Percentiles rank a stretch among this genome's conserved stretches.
Evolutionary conservation across 1,284 basidiomycete genomes (phyloP).

Genomic region (Sphaerobolus stellatus): DNA sequence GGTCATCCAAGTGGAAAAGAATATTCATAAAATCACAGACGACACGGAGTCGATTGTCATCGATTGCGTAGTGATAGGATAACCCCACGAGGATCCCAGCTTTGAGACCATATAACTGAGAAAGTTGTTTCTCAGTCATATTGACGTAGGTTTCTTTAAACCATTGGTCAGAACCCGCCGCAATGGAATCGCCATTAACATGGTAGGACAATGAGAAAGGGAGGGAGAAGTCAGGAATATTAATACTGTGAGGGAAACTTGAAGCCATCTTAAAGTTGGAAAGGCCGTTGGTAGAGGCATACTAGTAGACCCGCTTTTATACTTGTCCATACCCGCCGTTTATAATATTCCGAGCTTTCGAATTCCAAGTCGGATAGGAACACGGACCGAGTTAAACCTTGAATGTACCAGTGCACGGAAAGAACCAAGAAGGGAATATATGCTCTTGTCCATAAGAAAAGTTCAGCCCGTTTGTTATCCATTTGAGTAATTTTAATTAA

Average conservation of each 20-base stretch:
- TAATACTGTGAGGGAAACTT: background rate
- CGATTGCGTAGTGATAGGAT: background rate
- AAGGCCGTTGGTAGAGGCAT: background rate
- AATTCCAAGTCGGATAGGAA: too few species aligned
- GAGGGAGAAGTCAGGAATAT: background rate
- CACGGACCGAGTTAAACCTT: background rate
- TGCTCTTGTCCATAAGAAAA: too few species aligned
- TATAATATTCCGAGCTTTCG: background rate
- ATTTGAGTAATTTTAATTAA: too few species aligned
- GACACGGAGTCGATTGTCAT: conserved; percentile 19
- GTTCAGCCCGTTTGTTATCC: too few species aligned
- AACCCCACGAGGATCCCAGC: background rate
- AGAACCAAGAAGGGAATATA: too few species aligned
- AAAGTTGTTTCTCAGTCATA: background rate
- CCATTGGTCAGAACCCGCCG: background rate
- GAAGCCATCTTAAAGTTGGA: background rate
- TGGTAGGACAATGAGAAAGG: background rate
- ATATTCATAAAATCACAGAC: conserved; percentile 35
- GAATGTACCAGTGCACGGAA: background rate
- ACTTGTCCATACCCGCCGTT: background rate
- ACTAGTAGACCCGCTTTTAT: background rate
- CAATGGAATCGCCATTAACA: background rate
- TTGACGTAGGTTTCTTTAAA: background rate
- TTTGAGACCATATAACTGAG: background rate
- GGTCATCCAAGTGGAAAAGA: conserved; percentile 29